Percentiles rank a stretch among this genome's conserved stretches.
These are phyloP conservation scores for Lasiodiplodia sp. DNA, from an alignment of 2,329 filamentous ascomycete species.

Conservation along the genomic window DNA sequence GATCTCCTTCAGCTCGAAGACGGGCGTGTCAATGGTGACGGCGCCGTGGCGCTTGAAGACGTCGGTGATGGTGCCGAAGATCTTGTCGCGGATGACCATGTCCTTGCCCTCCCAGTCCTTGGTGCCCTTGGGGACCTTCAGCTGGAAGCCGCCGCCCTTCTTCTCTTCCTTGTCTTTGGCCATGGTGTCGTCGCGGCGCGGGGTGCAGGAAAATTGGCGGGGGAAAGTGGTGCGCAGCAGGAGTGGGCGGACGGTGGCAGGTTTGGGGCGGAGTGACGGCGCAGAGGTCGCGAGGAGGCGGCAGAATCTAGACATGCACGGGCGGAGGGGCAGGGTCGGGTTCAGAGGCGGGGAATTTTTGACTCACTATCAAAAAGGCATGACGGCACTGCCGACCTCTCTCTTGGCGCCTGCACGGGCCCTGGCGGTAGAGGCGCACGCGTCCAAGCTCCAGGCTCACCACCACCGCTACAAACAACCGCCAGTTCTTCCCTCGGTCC, in stretches of 20 bases:
- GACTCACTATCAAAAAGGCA: constrained; percentile 20
- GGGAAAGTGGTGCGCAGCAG: neutral
- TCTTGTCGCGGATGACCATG: constrained; percentile 81
- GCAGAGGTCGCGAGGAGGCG: constrained; percentile 27
- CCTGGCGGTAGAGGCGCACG: neutral
- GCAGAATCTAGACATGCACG: constrained; percentile 29
- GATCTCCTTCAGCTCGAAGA: constrained; percentile 88
- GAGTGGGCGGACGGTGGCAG: constrained; percentile 1
- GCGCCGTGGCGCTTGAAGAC: constrained; percentile 87
- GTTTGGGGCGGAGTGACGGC: constrained; percentile 12
- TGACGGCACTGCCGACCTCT: constrained; percentile 1
- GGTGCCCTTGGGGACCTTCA: constrained; percentile 92
- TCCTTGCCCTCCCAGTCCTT: constrained; percentile 84
- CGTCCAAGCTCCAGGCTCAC: constrained; percentile 2
- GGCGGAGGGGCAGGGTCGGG: constrained; percentile 8
- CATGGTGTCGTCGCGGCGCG: constrained; percentile 46
- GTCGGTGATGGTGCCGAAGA: constrained; percentile 76
- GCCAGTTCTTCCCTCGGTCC: neutral
- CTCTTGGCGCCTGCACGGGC: constrained; percentile 16
- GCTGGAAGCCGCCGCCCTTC: constrained; percentile 60
- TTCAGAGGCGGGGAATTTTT: constrained; percentile 17
- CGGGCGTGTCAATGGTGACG: constrained; percentile 79
- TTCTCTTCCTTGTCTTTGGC: constrained; percentile 53
- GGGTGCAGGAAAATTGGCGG: constrained; percentile 10
- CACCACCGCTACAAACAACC: constrained; percentile 10